phyloP scores from a whole-genome alignment of 306 rosid species.

The Begonia masoniana region DNA sequence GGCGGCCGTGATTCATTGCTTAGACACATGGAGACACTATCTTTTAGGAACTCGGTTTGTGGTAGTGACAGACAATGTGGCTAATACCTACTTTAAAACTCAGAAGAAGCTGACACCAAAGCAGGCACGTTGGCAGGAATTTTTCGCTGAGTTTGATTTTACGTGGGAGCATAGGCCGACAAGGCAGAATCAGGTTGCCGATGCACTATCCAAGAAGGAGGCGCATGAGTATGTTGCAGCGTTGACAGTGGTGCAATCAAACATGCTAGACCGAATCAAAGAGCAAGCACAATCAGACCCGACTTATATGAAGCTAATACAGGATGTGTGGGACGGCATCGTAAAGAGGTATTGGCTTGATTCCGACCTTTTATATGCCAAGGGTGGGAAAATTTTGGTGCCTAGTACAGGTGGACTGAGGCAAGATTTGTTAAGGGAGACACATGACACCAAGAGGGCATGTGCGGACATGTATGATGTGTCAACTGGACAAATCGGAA shows the following conservation, averaged over 20 bases:
- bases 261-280: too few relatives aligned
- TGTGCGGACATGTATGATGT: too few relatives aligned
- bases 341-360: too few relatives aligned
- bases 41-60: not conserved
- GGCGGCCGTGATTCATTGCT: not conserved
- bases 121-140: slow-evolving; percentile 4
- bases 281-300: too few relatives aligned
- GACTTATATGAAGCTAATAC: too few relatives aligned
- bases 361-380: too few relatives aligned
- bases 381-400: too few relatives aligned
- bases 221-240: not conserved
- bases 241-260: not conserved
- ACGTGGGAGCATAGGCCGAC: not conserved
- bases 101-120: slow-evolving; percentile 1
- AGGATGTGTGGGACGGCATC: too few relatives aligned
- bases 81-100: not conserved
- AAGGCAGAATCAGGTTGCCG: not conserved
- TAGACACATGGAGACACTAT: slow-evolving; percentile 1
- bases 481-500: too few relatives aligned
- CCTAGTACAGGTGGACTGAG: too few relatives aligned
- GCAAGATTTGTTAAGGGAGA: too few relatives aligned
- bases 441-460: too few relatives aligned
- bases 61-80: not conserved
- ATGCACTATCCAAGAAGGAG: not conserved
- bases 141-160: not conserved